phyloP scores from a whole-genome alignment of 2,329 filamentous ascomycete species.

The Xylariaceae sp. region DNA sequence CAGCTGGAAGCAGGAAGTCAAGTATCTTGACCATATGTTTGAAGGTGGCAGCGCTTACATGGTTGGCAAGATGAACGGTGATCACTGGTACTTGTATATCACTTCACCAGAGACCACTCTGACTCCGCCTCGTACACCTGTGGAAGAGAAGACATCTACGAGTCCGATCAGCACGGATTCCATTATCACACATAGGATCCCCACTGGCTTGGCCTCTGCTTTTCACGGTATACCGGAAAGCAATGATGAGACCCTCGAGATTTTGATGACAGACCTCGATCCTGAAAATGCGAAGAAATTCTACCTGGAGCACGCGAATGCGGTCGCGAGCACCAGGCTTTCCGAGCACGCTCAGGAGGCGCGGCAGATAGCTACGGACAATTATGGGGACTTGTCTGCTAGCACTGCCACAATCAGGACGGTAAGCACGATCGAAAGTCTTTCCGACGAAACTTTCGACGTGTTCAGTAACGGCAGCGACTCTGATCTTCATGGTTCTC shows the following conservation, averaged over 20 bases:
- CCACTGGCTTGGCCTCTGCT: slow-evolving; percentile 48
- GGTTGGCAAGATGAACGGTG: slow-evolving; percentile 99
- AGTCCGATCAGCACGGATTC: slow-evolving; percentile 44
- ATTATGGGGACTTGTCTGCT: slow-evolving; percentile 62
- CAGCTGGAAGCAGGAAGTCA: slow-evolving; percentile 97
- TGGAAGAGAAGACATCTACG: slow-evolving; percentile 46
- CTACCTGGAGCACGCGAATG: slow-evolving; percentile 75
- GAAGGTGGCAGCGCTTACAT: slow-evolving; percentile 94
- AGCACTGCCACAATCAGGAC: slow-evolving; percentile 42
- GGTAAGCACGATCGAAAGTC: slow-evolving; percentile 44
- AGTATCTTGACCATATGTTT: slow-evolving; percentile 89
- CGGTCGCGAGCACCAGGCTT: slow-evolving; percentile 81
- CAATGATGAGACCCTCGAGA: slow-evolving; percentile 76
- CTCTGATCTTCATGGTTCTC: slow-evolving; percentile 56
- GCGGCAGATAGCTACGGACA: slow-evolving; percentile 61
- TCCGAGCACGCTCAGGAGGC: slow-evolving; percentile 68
- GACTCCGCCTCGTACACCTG: slow-evolving; percentile 81
- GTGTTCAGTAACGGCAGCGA: slow-evolving; percentile 74
- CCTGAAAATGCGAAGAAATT: slow-evolving; percentile 71
- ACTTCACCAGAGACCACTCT: slow-evolving; percentile 80
- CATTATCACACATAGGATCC: slow-evolving; percentile 58
- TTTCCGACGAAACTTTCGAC: slow-evolving; percentile 67
- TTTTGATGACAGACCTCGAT: slow-evolving; percentile 73
- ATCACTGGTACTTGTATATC: slow-evolving; percentile 98
- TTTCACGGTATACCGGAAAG: slow-evolving; percentile 45